Base-by-base conservation (phyloP, 495 filamentous ascomycete genomes). In the Podospora bellae-mahoneyi region DNA sequence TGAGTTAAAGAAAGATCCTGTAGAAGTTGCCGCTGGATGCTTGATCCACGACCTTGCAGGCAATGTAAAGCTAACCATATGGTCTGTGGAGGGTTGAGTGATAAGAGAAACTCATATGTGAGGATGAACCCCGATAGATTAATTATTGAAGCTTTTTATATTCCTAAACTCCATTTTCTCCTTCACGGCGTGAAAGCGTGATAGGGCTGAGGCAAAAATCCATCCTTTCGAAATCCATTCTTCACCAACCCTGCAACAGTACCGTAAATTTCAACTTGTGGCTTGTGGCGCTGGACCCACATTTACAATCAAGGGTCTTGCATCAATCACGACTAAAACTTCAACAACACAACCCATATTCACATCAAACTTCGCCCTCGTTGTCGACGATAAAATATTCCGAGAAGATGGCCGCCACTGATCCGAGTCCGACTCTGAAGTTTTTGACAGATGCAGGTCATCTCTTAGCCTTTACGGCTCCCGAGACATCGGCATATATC, bases 401-500 rank as follows among this genome's bases (percentile, higher is more conserved):
- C 23, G 23, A 48, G 32, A 55, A 54, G 23, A 79, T 80, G 79
- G 67, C 77, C 16, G 66, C 63, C 27, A 69, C 71, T 62, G 68
- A 72, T 6, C 59, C 80, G 16, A 67, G 74, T 3, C 54, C 75
- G 15, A 74, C 77, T 13, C 67, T 84, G 18, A 66, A 72, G 4
- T 84, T 79, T 53, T 74, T 87, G 2, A 83, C 80, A 19, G 80
- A 86, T 71, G 83, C 84, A 2, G 83, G 82, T 1, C 83, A 85
- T 78, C 71, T 85, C 27, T 76, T 86, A 5, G 71, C 78, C 4
- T 76, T 72, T 19, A 69, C 78, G 10, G 76, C 84, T 5, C 83
- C 84, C 3, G 79, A 81, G 68, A 81, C 79, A 0, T 85, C 84
- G 28, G 79, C 82, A 39, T 80, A 84, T 66, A 72, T 86, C 39